Evolutionary conservation across 148 eudicot species (phyloP).

Genomic region (Cornus suecica): DNA sequence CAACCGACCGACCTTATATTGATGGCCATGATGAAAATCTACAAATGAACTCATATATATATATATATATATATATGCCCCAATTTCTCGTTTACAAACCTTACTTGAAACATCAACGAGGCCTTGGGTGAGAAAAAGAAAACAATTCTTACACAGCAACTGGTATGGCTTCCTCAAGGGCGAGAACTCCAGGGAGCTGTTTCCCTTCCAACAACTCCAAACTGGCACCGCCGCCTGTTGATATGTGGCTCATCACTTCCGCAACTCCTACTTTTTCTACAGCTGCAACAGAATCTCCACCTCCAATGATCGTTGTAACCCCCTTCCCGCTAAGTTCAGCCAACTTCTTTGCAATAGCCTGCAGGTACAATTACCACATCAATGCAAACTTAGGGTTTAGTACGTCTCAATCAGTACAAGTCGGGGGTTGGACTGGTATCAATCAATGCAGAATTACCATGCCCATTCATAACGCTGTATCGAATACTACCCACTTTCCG

Average conservation of each 20-base stretch:
- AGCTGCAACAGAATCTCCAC: slow-evolving; percentile 94
- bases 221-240: slow-evolving; percentile 96
- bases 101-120: slow-evolving; percentile 4
- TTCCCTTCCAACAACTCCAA: slow-evolving; percentile 94
- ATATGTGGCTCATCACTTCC: slow-evolving; percentile 88
- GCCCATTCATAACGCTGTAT: not conserved
- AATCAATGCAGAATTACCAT: not conserved
- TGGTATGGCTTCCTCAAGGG: slow-evolving; percentile 73
- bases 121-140: slow-evolving; percentile 6
- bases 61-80: slow-evolving; percentile 15
- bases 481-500: not conserved
- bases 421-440: too few species aligned
- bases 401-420: too few species aligned
- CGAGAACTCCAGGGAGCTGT: slow-evolving; percentile 81
- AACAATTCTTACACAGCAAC: slow-evolving; percentile 39
- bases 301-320: slow-evolving; percentile 89
- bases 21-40: slow-evolving; percentile 9
- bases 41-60: slow-evolving; percentile 18
- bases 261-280: slow-evolving; percentile 91
- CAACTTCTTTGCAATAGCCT: slow-evolving; percentile 83
- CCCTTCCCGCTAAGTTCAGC: slow-evolving; percentile 80
- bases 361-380: slow-evolving; percentile 8
- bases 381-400: too few species aligned
- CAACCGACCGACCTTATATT: not conserved
- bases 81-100: slow-evolving; percentile 13